phyloP scores from a whole-genome alignment of 352 stramenopile genomes.

The Pythium dissotocum region DNA sequence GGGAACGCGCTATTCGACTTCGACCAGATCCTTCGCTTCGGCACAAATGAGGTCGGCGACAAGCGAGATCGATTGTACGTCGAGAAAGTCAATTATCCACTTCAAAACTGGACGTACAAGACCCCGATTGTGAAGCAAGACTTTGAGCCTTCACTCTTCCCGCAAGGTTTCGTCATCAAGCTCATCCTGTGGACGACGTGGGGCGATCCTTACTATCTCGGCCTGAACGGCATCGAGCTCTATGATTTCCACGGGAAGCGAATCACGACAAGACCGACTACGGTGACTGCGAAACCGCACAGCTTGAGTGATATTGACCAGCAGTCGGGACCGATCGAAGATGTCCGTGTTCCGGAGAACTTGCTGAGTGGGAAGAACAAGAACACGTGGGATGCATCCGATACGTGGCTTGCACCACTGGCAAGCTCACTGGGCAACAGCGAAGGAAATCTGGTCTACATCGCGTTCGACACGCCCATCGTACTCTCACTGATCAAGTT shows the following conservation, averaged over 20 bases:
- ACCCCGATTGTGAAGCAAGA: slow-evolving; percentile 80
- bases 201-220: slow-evolving; percentile 85
- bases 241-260: slow-evolving; percentile 56
- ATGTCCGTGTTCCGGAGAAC: slow-evolving; percentile 58
- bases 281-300: slow-evolving; percentile 55
- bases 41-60: slow-evolving; percentile 14
- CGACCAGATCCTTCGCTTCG: slow-evolving; percentile 61
- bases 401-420: slow-evolving; percentile 74
- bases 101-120: slow-evolving; percentile 53
- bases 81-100: slow-evolving; percentile 44
- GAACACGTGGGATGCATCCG: slow-evolving; percentile 71
- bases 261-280: slow-evolving; percentile 36
- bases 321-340: slow-evolving; percentile 28
- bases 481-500: slow-evolving; percentile 85
- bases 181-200: slow-evolving; percentile 79
- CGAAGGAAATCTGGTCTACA: slow-evolving; percentile 69
- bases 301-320: slow-evolving; percentile 54
- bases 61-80: slow-evolving; percentile 32
- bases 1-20: slow-evolving; percentile 73
- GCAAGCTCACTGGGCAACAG: slow-evolving; percentile 60
- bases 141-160: slow-evolving; percentile 84
- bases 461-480: slow-evolving; percentile 70
- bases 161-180: slow-evolving; percentile 86
- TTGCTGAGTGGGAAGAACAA: slow-evolving; percentile 68
- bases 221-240: slow-evolving; percentile 80